Percentiles rank a stretch among this genome's conserved stretches.
phyloP scores from a whole-genome alignment of 331 rosid genomes.

The Saraca asoca region DNA sequence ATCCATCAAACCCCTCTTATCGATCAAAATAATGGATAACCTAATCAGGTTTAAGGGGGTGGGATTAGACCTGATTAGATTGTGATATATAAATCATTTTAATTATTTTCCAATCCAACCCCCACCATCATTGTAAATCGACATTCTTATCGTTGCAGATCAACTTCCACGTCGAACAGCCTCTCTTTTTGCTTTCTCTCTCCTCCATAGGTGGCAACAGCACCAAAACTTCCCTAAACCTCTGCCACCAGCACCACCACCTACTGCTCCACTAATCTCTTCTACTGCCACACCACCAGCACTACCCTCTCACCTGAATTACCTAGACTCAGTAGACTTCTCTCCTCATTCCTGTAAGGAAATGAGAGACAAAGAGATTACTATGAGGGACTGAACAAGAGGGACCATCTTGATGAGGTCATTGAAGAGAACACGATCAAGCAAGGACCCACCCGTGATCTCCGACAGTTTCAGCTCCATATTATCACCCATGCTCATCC shows the following conservation, averaged over 20 bases:
- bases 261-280: slow-evolving; percentile 38
- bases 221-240: neutral
- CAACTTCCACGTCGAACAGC: neutral
- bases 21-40: no score
- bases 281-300: slow-evolving; percentile 20
- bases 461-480: slow-evolving; percentile 54
- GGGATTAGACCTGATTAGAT: no score
- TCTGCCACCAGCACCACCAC: slow-evolving; percentile 5
- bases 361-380: slow-evolving; percentile 37
- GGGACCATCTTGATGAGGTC: slow-evolving; percentile 93
- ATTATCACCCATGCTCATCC: slow-evolving; percentile 1
- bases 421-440: slow-evolving; percentile 81
- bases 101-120: no score
- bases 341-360: slow-evolving; percentile 65
- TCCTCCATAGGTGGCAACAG: neutral
- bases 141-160: no score
- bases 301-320: slow-evolving; percentile 43
- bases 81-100: no score
- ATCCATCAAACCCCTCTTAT: no score
- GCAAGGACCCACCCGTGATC: slow-evolving; percentile 38
- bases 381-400: slow-evolving; percentile 95
- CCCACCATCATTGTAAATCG: no score
- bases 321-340: slow-evolving; percentile 73
- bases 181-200: neutral
- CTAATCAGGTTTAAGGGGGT: no score